These are phyloP conservation scores for Entomortierella lignicola DNA, from an alignment of 192 early-diverging fungal genomes.

Conservation along the genomic window DNA sequence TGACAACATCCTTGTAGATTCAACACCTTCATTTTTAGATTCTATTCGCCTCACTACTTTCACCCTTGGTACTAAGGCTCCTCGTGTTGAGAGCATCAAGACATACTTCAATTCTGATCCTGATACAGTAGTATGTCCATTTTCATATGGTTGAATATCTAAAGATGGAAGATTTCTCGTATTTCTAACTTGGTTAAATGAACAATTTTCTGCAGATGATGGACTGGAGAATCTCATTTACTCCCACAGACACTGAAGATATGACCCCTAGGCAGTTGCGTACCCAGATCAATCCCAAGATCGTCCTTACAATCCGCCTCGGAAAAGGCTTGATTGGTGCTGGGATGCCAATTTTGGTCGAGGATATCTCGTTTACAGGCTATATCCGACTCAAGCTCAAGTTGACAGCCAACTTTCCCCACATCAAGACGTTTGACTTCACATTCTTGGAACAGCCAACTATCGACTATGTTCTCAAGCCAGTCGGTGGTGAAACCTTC, in stretches of 20 bases:
- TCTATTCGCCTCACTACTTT: slow-evolving; percentile 79
- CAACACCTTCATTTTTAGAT: slow-evolving; percentile 84
- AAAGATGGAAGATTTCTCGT: no score
- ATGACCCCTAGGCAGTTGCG: slow-evolving; percentile 75
- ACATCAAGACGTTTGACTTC: slow-evolving; percentile 85
- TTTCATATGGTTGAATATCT: slow-evolving; percentile 17
- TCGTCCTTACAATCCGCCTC: slow-evolving; percentile 86
- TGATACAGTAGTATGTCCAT: slow-evolving; percentile 70
- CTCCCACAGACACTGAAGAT: slow-evolving; percentile 82
- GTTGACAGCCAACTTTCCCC: slow-evolving; percentile 87
- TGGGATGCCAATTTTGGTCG: slow-evolving; percentile 86
- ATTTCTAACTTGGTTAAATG: no score
- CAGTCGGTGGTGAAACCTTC: slow-evolving; percentile 86
- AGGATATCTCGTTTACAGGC: slow-evolving; percentile 85
- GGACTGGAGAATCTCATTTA: slow-evolving; percentile 92
- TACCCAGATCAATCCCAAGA: slow-evolving; percentile 85
- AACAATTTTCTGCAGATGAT: no score
- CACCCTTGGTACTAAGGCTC: slow-evolving; percentile 83
- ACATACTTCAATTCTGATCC: slow-evolving; percentile 79
- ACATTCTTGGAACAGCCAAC: slow-evolving; percentile 85
- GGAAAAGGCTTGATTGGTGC: slow-evolving; percentile 90
- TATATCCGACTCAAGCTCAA: slow-evolving; percentile 85
- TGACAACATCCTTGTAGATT: slow-evolving; percentile 80
- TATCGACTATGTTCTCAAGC: slow-evolving; percentile 91
- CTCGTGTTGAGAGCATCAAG: slow-evolving; percentile 76